Evolutionary conservation across 331 rosid species (phyloP), one percentile per base, ranked within the genome.

Genomic region (Phaseolus coccineus): DNA sequence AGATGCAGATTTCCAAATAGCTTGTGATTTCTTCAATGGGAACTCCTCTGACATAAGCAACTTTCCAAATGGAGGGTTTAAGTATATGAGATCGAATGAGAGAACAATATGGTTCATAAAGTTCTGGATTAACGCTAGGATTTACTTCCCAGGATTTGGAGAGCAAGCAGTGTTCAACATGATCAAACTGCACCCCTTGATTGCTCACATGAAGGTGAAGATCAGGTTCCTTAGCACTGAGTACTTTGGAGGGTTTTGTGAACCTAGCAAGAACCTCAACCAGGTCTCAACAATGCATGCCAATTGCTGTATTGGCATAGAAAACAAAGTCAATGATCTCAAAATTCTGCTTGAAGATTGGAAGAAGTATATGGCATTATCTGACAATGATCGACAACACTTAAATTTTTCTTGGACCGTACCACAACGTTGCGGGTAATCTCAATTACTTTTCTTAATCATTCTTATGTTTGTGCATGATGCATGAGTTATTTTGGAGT

Each of bases 191-290:
- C 70, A 85, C 3, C 91, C 90, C 0, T 71, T 80, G 14, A 57
- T 94, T 22, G n/a, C 80, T 2, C 0, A 2, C 0, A 84, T 69
- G 47, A 84, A 90, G 16, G 31, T 94, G 10, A 84, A 79, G 63
- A 77, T 92, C 22, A 90, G 89, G 81, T 92, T 91, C 72, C 81
- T 92, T 7, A 87, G 88, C 84, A 92, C 97, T 0, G 55, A 73
- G 3, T 85, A 86, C 25, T 88, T 89, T 59, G 94, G 96, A 8
- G 98, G 98, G 31, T 92, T 94, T 82, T 94, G 98, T 64, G 69
- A 89, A 27, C 12, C 84, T 2, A 82, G 90, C 47, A 50, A 19
- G 40, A 85, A 91, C 68, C 28, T 94, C 0, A 84, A 72, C 87
- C 8, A 48, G 24, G 90, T 84, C 8, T 67, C 81, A 39, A 94